Evolutionary conservation across 192 early-diverging fungal genomes (phyloP).

Genomic region (Nowakowskiella sp.): DNA sequence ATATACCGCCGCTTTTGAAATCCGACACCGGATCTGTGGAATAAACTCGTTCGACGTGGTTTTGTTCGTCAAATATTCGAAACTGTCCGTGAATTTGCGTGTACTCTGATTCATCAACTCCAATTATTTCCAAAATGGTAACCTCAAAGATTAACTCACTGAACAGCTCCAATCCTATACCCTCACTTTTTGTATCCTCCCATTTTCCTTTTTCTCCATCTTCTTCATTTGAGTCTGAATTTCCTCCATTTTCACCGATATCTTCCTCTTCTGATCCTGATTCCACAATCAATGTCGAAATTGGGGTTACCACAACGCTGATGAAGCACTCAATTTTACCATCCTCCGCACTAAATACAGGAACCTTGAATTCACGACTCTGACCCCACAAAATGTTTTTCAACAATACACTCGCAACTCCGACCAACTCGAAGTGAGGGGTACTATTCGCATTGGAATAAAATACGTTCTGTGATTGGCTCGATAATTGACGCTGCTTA

Average conservation of each 20-base stretch:
- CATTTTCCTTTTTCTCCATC: background rate
- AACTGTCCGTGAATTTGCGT: constrained; percentile 69
- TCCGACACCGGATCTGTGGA: constrained; percentile 48
- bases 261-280: constrained; percentile 8
- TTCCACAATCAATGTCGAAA: constrained; percentile 8
- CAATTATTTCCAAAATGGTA: constrained; percentile 46
- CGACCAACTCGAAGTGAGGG: constrained; percentile 21
- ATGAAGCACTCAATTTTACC: constrained; percentile 3
- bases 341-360: constrained; percentile 1
- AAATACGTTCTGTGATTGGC: constrained; percentile 4
- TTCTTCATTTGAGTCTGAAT: background rate
- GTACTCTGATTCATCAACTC: constrained; percentile 51
- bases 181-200: constrained; percentile 1
- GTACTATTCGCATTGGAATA: constrained; percentile 1
- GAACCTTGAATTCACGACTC: constrained; percentile 1
- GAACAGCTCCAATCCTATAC: background rate
- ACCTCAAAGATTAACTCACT: constrained; percentile 55
- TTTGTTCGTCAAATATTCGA: constrained; percentile 41
- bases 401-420: constrained; percentile 13
- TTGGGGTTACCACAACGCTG: constrained; percentile 4
- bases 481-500: background rate
- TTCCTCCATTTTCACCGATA: too few species aligned
- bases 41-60: constrained; percentile 24
- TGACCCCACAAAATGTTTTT: constrained; percentile 17
- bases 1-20: constrained; percentile 40